phyloP scores from a whole-genome alignment of 257 asterid species.

The Agastache rugosa region DNA sequence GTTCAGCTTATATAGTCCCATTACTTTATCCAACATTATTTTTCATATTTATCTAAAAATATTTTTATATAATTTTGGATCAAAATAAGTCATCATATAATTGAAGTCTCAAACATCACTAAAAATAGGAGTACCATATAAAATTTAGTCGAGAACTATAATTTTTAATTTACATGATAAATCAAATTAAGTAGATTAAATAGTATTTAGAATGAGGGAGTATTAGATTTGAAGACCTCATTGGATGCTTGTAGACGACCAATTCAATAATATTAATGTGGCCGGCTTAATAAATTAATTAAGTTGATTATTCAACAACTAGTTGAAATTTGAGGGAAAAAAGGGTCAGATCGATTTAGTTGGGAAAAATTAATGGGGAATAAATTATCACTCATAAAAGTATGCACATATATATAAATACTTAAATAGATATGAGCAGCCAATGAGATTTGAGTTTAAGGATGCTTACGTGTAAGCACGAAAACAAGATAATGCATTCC shows the following conservation, averaged over 20 bases:
- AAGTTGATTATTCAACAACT: slow-evolving; percentile 24
- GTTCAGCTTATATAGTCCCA: no score
- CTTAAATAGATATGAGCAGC: neutral
- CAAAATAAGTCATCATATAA: neutral
- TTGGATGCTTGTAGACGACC: slow-evolving; percentile 13
- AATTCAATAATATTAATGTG: slow-evolving; percentile 11
- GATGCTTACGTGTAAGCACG: slow-evolving; percentile 75
- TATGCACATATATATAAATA: neutral
- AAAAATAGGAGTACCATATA: neutral
- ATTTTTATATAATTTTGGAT: no score
- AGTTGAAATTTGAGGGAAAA: slow-evolving; percentile 18
- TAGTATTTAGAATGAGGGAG: neutral
- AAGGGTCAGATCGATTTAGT: slow-evolving; percentile 22
- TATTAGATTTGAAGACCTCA: slow-evolving; percentile 13
- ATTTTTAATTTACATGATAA: no score
- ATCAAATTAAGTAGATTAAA: neutral
- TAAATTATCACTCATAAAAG: slow-evolving; percentile 22
- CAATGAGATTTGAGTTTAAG: slow-evolving; percentile 33
- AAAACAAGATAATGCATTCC: slow-evolving; percentile 55
- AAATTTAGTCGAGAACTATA: no score
- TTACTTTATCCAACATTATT: no score
- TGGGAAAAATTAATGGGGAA: slow-evolving; percentile 22
- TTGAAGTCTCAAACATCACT: neutral
- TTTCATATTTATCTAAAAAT: neutral
- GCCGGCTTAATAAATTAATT: slow-evolving; percentile 22